phyloP scores from a whole-genome alignment of 2,329 filamentous ascomycete genomes.

The Bisporella sp. region DNA sequence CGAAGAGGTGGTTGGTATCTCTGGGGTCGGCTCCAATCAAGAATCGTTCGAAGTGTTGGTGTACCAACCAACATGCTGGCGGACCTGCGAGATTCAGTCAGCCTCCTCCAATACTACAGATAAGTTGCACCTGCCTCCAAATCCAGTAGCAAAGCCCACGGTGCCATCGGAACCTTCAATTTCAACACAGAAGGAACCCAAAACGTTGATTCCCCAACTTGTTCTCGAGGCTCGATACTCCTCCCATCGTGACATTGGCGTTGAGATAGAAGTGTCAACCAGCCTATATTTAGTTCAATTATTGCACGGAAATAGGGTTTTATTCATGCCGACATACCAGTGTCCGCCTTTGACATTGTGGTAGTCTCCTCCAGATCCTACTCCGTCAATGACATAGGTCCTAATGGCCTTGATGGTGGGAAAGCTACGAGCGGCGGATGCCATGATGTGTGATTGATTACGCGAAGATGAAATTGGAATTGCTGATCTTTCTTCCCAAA shows the following conservation, averaged over 20 bases:
- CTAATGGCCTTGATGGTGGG: conserved; percentile 70
- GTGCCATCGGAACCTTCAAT: conserved; percentile 84
- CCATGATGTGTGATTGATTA: conserved; percentile 12
- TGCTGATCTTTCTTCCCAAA: too few relatives aligned
- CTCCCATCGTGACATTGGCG: conserved; percentile 85
- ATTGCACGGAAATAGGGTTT: background rate
- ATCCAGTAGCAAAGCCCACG: conserved; percentile 90
- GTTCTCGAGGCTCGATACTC: conserved; percentile 82
- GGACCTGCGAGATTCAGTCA: conserved; percentile 45
- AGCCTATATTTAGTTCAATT: conserved; percentile 59
- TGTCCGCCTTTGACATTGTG: conserved; percentile 80
- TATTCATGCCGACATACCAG: conserved; percentile 41
- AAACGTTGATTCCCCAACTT: conserved; percentile 91
- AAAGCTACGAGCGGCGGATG: conserved; percentile 37
- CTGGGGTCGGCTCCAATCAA: conserved; percentile 81
- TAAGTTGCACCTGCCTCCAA: conserved; percentile 53
- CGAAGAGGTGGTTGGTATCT: conserved; percentile 86
- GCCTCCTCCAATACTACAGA: background rate
- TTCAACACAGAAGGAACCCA: conserved; percentile 88
- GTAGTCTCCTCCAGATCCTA: conserved; percentile 67
- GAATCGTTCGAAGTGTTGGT: conserved; percentile 91
- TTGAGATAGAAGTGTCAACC: conserved; percentile 86
- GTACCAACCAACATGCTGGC: conserved; percentile 87
- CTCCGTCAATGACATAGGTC: conserved; percentile 65
- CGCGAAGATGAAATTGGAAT: background rate